Conservation (phyloP, 164 flowering plant species). For the Echeveria elegans region DNA sequence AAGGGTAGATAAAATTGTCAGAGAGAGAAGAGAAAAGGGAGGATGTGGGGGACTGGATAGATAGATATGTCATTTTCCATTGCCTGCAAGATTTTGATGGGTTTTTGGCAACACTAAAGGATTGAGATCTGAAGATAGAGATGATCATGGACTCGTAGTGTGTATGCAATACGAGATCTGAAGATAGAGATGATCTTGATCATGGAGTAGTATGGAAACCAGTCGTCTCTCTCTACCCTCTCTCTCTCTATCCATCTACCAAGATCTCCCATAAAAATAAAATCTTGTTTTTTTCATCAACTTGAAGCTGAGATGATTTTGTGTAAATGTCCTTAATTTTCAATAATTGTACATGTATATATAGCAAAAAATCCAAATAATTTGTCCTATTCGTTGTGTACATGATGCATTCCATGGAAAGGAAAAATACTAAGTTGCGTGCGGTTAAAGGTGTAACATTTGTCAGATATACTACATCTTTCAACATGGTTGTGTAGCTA, state of each 20-base stretch:
- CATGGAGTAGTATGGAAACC: too few species aligned
- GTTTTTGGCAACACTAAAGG: slow-evolving; percentile 15
- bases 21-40: not conserved
- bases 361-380: not conserved
- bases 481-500: not conserved
- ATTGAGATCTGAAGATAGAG: slow-evolving; percentile 2
- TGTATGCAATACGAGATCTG: slow-evolving; percentile 1
- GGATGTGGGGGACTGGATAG: slow-evolving; percentile 11
- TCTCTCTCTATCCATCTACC: slow-evolving; percentile 8
- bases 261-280: not conserved
- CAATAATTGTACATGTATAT: not conserved
- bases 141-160: slow-evolving; percentile 2
- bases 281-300: not conserved
- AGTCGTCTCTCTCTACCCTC: too few species aligned
- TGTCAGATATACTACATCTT: not conserved
- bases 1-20: not conserved
- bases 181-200: slow-evolving; percentile 1
- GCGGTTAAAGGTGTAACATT: not conserved
- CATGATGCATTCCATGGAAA: not conserved
- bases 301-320: not conserved
- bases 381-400: not conserved
- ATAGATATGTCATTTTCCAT: slow-evolving; percentile 11
- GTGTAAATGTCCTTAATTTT: too few species aligned
- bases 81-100: slow-evolving; percentile 13
- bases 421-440: not conserved